Percentiles rank a stretch among this genome's conserved stretches.
phyloP scores from a whole-genome alignment of 1,284 basidiomycete species.

The Mycena sp. region DNA sequence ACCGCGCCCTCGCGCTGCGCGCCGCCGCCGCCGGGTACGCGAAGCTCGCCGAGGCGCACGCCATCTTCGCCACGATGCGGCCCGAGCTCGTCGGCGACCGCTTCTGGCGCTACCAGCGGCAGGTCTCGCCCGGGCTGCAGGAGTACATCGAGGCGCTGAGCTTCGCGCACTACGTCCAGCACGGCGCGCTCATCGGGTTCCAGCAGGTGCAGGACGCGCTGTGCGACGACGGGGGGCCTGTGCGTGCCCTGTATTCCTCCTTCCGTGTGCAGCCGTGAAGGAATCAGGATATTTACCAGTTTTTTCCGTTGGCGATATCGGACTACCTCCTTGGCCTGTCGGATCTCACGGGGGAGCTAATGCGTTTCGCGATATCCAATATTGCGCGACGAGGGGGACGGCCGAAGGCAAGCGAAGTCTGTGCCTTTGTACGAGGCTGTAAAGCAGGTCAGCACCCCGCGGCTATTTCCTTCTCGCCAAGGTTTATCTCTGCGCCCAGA shows the following conservation, averaged over 20 bases:
- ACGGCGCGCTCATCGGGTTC: conserved; percentile 75
- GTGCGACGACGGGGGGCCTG: conserved; percentile 66
- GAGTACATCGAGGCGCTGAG: conserved; percentile 95
- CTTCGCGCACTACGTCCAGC: conserved; percentile 88
- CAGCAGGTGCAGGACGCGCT: conserved; percentile 74
- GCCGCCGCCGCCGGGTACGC: conserved; percentile 67
- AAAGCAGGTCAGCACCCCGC: conserved; percentile 69
- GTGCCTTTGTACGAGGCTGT: conserved; percentile 82
- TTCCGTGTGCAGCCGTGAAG: conserved; percentile 7
- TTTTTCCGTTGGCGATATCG: conserved; percentile 73
- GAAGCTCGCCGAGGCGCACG: conserved; percentile 79
- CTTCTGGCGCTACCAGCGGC: conserved; percentile 85
- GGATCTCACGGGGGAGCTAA: conserved; percentile 96
- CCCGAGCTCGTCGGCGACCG: conserved; percentile 73
- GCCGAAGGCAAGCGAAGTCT: conserved; percentile 73
- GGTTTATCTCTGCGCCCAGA: conserved; percentile 52
- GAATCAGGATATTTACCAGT: conserved; percentile 60
- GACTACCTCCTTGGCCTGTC: conserved; percentile 95
- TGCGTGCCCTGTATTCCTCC: conserved; percentile 48
- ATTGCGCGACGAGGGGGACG: conserved; percentile 78
- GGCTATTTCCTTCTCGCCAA: neutral
- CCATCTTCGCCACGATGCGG: conserved; percentile 70
- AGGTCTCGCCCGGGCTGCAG: conserved; percentile 63
- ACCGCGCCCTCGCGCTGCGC: conserved; percentile 43
- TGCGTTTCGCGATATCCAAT: conserved; percentile 91